Percentiles rank a stretch among this genome's conserved stretches.
phyloP scores from a whole-genome alignment of 805 yeast species.

The Yarrowia yakushimensis region DNA sequence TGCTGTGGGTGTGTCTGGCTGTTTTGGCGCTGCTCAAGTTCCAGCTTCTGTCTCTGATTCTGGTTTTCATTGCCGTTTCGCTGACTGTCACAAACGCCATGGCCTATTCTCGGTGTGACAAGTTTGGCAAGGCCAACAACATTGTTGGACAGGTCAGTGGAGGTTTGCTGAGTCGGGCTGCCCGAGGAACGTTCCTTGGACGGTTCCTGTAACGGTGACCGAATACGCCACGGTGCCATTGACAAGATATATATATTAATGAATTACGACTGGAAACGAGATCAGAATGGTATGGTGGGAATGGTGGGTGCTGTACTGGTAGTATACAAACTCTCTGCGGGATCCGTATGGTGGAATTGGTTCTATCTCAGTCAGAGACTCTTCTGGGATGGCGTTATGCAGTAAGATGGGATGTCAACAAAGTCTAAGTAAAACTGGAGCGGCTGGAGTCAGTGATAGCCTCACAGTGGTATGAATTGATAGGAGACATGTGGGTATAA shows the following conservation, averaged over 20 bases:
- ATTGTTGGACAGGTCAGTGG: slow-evolving; percentile 46
- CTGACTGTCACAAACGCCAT: slow-evolving; percentile 77
- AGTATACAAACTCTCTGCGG: too few relatives aligned
- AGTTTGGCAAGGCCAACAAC: slow-evolving; percentile 78
- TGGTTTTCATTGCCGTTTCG: slow-evolving; percentile 60
- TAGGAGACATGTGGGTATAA: too few relatives aligned
- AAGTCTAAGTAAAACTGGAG: too few relatives aligned
- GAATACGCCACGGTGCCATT: not conserved
- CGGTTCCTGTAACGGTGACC: not conserved
- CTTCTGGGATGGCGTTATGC: too few relatives aligned
- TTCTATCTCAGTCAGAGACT: too few relatives aligned
- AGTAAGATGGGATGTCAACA: too few relatives aligned
- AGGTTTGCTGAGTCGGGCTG: slow-evolving; percentile 25
- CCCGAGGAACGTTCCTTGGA: not conserved
- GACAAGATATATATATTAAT: not conserved
- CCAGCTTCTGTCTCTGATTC: slow-evolving; percentile 54
- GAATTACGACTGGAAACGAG: not conserved
- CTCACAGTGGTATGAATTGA: too few relatives aligned
- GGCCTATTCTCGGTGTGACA: slow-evolving; percentile 90
- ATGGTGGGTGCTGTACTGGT: too few relatives aligned
- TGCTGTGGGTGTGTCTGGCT: slow-evolving; percentile 70
- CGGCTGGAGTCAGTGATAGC: too few relatives aligned
- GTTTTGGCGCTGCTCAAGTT: slow-evolving; percentile 74
- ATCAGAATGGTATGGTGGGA: too few relatives aligned
- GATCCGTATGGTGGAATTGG: too few relatives aligned